Evolutionary conservation across 441 rosid genomes (phyloP).

Genomic region (Syzygium malaccense): DNA sequence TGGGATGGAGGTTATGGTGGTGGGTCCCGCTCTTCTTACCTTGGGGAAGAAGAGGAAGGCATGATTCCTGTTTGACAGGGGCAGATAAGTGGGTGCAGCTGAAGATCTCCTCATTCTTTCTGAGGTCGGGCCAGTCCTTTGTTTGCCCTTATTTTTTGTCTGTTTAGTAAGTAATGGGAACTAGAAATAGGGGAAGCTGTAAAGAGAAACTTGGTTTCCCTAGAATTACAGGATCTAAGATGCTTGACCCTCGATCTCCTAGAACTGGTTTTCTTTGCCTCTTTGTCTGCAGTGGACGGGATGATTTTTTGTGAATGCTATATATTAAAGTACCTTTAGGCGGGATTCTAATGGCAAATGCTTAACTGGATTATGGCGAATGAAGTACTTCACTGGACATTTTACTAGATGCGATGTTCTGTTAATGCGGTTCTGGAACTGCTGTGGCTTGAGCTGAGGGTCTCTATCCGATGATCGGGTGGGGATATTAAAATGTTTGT

Average conservation of each 20-base stretch:
- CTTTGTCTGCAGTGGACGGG: not conserved
- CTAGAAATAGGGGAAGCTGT: not conserved
- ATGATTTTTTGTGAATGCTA: not conserved
- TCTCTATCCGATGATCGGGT: not conserved
- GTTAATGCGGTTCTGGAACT: not conserved
- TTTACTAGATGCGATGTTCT: not conserved
- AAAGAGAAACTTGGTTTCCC: not conserved
- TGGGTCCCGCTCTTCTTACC: not conserved
- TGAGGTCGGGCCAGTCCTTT: not conserved
- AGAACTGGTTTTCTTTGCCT: not conserved
- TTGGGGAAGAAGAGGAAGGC: constrained; percentile 32
- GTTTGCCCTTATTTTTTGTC: not conserved
- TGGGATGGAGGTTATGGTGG: not conserved
- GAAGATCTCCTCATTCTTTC: not conserved
- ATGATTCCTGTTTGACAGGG: constrained; percentile 24
- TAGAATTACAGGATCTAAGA: not conserved
- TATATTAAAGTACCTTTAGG: not conserved
- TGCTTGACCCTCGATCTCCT: not conserved
- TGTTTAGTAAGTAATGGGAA: not conserved
- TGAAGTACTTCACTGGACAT: not conserved
- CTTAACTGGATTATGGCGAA: not conserved
- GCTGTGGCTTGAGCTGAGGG: not conserved
- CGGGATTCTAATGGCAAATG: not conserved
- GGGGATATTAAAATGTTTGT: not conserved
- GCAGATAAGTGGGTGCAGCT: not conserved